Base-by-base conservation (phyloP, 179 eudicot genomes). In the Sideroxylon spinosum region DNA sequence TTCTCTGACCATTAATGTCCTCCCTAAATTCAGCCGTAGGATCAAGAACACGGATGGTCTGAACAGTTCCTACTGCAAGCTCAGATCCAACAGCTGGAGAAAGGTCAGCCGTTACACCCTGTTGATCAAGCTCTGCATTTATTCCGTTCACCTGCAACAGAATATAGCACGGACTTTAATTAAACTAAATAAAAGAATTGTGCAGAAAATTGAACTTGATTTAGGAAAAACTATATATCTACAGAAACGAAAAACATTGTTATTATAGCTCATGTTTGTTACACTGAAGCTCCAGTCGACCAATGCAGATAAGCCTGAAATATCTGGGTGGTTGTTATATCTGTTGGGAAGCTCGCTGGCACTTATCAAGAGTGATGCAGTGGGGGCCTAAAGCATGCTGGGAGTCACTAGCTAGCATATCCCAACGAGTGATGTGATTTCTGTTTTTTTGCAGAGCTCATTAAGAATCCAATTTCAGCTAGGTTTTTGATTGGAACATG, bases 81-180 rank as follows among this genome's bases (percentile, higher is more conserved):
- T 20, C 23, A 69, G 83, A 76, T 32, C 52, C 80, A 76, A 37
- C 76, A 60, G 76, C 76, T n/a, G 83, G 82, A 82, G 80, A 73
- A 20, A n/a, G 37, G 29, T 74, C 83, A 19, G 75, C 75, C 14
- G 69, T 73, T 76, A 66, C 73, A 69, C 70, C 74, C 76, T 28
- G 81, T 74, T 74, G 84, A 61, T 87, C 91, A 74, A 87, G 97
- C 88, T 90, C 91, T 72, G 76, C 83, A 81, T 84, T 79, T 80
- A 90, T 80, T 78, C 85, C 90, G 66, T 88, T 89, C 71, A 88
- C 83, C 98, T 93, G 86, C 71, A 83, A 56, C 53, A 78, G 52
- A 71, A 71, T 19, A 74, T 63, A 68, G 61, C 73, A 17, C 7
- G n/a, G 61, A 56, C 28, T 29, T 62, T 26, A 50, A 69, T 62